A percentile compares a stretch with the other conserved stretches of the same genome.
These are phyloP conservation scores for Discostella pseudostelligera DNA, from an alignment of 108 stramenopile genomes.

Conservation along the genomic window DNA sequence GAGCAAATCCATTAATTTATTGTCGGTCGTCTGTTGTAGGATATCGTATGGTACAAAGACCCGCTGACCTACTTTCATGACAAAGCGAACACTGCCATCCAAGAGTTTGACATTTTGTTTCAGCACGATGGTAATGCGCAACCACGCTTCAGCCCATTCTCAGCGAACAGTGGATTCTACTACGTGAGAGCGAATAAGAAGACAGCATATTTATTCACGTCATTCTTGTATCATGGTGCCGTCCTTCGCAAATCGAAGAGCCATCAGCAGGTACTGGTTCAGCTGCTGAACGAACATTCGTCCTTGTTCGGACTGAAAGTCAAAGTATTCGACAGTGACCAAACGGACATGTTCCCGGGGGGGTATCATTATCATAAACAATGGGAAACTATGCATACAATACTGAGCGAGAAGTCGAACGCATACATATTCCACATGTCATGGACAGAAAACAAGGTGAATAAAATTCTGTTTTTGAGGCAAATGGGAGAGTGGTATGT, in stretches of 20 bases:
- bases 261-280: conserved; percentile 49
- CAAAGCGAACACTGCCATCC: conserved; percentile 30
- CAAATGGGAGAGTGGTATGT: conserved; percentile 74
- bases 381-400: conserved; percentile 43
- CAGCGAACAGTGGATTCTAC: conserved; percentile 63
- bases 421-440: conserved; percentile 51
- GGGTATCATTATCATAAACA: conserved; percentile 47
- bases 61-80: conserved; percentile 46
- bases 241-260: conserved; percentile 27
- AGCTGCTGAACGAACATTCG: conserved; percentile 46
- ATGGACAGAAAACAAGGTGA: conserved; percentile 52
- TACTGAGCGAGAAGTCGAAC: conserved; percentile 31
- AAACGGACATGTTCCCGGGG: conserved; percentile 44
- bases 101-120: conserved; percentile 53
- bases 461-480: conserved; percentile 51
- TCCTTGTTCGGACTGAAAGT: conserved; percentile 50
- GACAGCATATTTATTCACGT: conserved; percentile 49
- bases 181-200: conserved; percentile 51
- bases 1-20: neutral
- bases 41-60: conserved; percentile 42
- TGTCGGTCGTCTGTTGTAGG: neutral
- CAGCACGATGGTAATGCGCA: conserved; percentile 61
- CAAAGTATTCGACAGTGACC: conserved; percentile 47
- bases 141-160: conserved; percentile 47
- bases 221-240: conserved; percentile 43